These are phyloP conservation scores for Henningerozyma blattae DNA, from an alignment of 805 yeast genomes.

Conservation along the genomic window DNA sequence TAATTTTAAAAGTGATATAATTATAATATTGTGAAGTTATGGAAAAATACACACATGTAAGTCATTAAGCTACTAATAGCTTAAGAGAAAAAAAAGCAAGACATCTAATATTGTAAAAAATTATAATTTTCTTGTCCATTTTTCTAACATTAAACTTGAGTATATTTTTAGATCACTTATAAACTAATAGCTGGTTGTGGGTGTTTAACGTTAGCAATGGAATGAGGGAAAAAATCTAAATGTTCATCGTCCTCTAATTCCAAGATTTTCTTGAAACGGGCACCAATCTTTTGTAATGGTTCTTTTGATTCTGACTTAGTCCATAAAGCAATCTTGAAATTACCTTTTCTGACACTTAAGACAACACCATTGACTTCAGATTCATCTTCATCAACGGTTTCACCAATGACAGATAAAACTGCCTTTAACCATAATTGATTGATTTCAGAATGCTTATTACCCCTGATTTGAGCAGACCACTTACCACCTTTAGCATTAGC, in stretches of 20 bases:
- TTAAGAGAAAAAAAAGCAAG: too few species aligned
- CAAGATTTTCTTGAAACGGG: conserved; percentile 74
- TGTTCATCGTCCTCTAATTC: conserved; percentile 61
- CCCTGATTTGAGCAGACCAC: conserved; percentile 72
- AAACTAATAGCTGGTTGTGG: conserved; percentile 24
- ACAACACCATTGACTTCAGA: conserved; percentile 91
- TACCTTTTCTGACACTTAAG: conserved; percentile 72
- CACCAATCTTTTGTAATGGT: conserved; percentile 66
- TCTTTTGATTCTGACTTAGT: conserved; percentile 60
- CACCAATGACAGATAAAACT: conserved; percentile 83
- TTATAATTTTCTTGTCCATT: too few species aligned
- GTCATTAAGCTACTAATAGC: too few species aligned
- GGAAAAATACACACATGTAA: too few species aligned
- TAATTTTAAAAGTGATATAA: too few species aligned
- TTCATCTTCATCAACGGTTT: conserved; percentile 75
- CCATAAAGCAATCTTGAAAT: conserved; percentile 84
- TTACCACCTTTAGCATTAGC: conserved; percentile 86
- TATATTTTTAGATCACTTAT: too few species aligned
- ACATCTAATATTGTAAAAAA: too few species aligned
- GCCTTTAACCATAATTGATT: conserved; percentile 89
- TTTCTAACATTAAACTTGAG: too few species aligned
- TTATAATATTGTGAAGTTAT: too few species aligned
- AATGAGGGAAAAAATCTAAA: conserved; percentile 52
- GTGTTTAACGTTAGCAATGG: conserved; percentile 22
- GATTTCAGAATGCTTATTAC: conserved; percentile 42